Conservation (phyloP, 1,139 yeast species). For the Sugiyamaella xylanicola region DNA sequence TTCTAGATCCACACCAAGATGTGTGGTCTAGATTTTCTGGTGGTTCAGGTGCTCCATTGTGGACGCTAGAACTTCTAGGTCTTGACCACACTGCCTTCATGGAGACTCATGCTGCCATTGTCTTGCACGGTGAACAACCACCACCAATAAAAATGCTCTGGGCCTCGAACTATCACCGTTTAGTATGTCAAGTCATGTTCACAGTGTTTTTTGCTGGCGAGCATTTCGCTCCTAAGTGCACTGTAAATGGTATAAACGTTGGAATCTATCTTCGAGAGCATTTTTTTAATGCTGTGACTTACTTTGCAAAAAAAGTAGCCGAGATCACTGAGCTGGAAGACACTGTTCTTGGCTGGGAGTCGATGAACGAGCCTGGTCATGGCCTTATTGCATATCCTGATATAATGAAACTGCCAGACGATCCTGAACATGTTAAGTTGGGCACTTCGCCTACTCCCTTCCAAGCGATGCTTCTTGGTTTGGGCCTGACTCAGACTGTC, state of each 20-base stretch:
- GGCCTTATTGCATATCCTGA: constrained; percentile 39
- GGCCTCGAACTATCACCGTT: constrained; percentile 79
- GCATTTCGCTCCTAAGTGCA: constrained; percentile 67
- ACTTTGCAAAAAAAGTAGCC: constrained; percentile 57
- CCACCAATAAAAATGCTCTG: constrained; percentile 75
- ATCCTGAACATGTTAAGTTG: constrained; percentile 37
- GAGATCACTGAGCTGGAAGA: constrained; percentile 57
- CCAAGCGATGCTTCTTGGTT: constrained; percentile 54
- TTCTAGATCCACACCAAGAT: constrained; percentile 88
- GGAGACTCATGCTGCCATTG: constrained; percentile 69
- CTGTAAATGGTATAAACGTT: constrained; percentile 69
- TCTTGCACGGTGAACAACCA: constrained; percentile 38
- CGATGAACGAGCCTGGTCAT: constrained; percentile 80
- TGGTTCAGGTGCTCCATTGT: constrained; percentile 90
- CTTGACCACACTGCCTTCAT: constrained; percentile 66
- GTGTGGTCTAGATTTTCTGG: constrained; percentile 88
- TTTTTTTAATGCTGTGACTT: constrained; percentile 57
- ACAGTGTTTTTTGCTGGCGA: constrained; percentile 80
- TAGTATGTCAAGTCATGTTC: constrained; percentile 80
- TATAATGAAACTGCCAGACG: constrained; percentile 33
- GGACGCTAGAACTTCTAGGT: constrained; percentile 90
- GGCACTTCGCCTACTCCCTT: constrained; percentile 40
- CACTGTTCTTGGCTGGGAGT: constrained; percentile 73
- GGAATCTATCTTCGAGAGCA: constrained; percentile 75
- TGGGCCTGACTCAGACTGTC: constrained; percentile 70